A percentile compares a stretch with the other conserved stretches of the same genome.
These are phyloP conservation scores for Arthrobotrys megalospora DNA, from an alignment of 2,329 filamentous ascomycete species.

Conservation along the genomic window DNA sequence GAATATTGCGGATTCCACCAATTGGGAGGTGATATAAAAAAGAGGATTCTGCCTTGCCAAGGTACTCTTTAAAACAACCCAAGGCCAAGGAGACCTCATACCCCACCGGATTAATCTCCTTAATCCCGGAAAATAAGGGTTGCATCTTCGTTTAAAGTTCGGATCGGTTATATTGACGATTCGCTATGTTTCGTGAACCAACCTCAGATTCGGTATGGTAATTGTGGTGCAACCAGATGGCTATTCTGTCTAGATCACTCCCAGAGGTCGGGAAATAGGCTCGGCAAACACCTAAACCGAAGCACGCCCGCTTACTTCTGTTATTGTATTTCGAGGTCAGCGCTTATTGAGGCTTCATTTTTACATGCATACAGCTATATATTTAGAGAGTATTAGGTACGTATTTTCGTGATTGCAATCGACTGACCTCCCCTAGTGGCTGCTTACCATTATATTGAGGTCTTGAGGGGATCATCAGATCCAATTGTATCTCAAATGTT, in stretches of 20 bases:
- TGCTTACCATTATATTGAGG: no score
- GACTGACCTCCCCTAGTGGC: no score
- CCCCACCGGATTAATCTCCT: not conserved
- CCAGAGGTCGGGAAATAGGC: not conserved
- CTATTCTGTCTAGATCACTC: not conserved
- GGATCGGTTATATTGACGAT: not conserved
- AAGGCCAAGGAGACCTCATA: not conserved
- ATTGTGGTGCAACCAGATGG: not conserved
- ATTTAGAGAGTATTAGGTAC: no score
- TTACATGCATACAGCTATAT: no score
- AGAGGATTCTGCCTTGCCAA: slow-evolving; percentile 16
- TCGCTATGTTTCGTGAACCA: no score
- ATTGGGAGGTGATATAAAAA: not conserved
- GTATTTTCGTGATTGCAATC: no score
- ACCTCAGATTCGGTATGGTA: not conserved
- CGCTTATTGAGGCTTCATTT: no score
- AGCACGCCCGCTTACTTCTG: no score
- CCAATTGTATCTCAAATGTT: no score
- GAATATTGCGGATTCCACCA: not conserved
- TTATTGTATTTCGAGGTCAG: no score
- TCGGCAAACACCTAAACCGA: no score
- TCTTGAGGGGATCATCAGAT: no score
- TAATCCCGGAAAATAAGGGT: not conserved
- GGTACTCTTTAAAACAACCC: not conserved
- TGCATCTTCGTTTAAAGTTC: not conserved